Base-by-base conservation (phyloP, 495 filamentous ascomycete genomes). In the Penicillium cosmopolitanum region DNA sequence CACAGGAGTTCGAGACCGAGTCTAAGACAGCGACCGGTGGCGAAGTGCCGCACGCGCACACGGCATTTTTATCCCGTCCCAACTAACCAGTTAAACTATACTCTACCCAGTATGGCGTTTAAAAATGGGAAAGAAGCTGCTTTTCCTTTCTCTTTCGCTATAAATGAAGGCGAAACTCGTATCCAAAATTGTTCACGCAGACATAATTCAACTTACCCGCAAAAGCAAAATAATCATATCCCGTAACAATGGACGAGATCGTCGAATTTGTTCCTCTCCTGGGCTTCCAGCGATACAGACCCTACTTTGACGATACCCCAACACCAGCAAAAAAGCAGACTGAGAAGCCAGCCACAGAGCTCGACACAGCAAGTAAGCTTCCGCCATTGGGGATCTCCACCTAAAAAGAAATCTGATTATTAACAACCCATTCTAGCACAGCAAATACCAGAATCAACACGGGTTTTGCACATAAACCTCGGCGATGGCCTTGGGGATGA, bases 241-340 rank as follows among this genome's bases (percentile, higher is more conserved):
- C 28, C 5, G 23, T 46, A 12, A 9, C 43, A 6, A 46, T 46
- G 43, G 43, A 46, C 15, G 43, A 46, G 43, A 46, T 46, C 18
- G 4, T 46, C 15, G 43, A 46, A 21, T 46, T 18, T n/a, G 43
- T 46, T 18, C 43, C 43, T 21, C 43, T 46, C 16, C 16, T 46
- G 18, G 43, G 43, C 15, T 46, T 46, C 18, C 43, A 46, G 43
- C 43, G 43, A 46, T 46, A 46, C 43, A 46, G 43, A 10, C 43
- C 43, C 1, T 46, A 46, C 43, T 46, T 46, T 13, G 43, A 46
- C 10, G 43, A 46, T 18, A n/a, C 9, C 16, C 15, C 43, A 46
- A 21, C 16, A 1, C 43, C 43, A 46, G n/a, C 43, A 23, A 46
- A 21, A 16, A n/a, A 16, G 8, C 43, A 7, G 16, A 13, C 6